Evolutionary conservation across 2,329 filamentous ascomycete genomes (phyloP).

Genomic region (Phaeophleospora eucalypticola): DNA sequence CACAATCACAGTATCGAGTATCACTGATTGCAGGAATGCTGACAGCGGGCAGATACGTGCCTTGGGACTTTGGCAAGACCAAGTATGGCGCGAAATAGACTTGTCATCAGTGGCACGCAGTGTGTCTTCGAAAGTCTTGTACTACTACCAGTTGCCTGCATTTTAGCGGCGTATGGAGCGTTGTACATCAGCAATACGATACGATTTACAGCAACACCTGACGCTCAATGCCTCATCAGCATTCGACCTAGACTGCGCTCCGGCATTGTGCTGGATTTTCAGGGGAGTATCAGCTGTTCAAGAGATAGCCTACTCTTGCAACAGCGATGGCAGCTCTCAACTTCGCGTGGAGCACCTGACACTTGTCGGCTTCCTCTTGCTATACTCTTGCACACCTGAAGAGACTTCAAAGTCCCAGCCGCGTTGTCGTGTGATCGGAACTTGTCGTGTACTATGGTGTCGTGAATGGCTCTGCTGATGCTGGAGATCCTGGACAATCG

Average conservation of each 20-base stretch:
- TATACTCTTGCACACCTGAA: too few relatives aligned
- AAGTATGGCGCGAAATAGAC: conserved; percentile 33
- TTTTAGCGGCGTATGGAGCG: neutral
- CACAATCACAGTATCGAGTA: neutral
- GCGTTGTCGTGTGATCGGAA: neutral
- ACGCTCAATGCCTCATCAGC: too few relatives aligned
- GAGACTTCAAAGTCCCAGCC: neutral
- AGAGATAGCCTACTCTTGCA: too few relatives aligned
- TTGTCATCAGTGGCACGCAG: neutral
- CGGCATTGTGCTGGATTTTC: too few relatives aligned
- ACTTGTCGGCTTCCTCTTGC: too few relatives aligned
- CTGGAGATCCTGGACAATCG: too few relatives aligned
- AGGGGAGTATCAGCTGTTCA: too few relatives aligned
- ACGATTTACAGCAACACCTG: neutral
- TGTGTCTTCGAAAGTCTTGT: neutral
- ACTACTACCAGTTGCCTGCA: neutral
- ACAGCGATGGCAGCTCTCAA: too few relatives aligned
- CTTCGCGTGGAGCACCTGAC: too few relatives aligned
- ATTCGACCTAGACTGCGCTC: too few relatives aligned
- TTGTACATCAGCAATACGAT: neutral
- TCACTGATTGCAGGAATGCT: conserved; percentile 15
- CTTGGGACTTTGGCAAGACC: conserved; percentile 39
- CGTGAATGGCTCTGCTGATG: too few relatives aligned
- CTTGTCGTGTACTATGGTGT: neutral
- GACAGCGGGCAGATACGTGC: conserved; percentile 32